phyloP scores from a whole-genome alignment of 1,284 basidiomycete species.

The Golubevia sp. region DNA sequence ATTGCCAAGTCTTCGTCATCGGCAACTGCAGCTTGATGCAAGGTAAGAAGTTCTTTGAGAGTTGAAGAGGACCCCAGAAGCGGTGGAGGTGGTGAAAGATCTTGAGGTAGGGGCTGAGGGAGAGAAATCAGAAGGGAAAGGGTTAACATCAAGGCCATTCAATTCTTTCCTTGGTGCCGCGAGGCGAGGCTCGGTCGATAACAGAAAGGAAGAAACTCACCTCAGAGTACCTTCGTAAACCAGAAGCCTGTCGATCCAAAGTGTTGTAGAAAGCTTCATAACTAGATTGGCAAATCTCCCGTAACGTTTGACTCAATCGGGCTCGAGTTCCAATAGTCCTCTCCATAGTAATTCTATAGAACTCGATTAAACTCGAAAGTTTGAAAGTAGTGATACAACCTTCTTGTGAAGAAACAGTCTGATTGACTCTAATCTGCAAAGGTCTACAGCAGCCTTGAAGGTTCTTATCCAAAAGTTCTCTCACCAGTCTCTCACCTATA shows the following conservation, averaged over 20 bases:
- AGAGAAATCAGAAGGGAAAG: not conserved
- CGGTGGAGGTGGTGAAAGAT: slow-evolving; percentile 25
- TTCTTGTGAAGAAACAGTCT: slow-evolving; percentile 89
- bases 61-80: slow-evolving; percentile 21
- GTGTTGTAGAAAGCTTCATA: slow-evolving; percentile 35
- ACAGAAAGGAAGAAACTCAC: no score
- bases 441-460: slow-evolving; percentile 84
- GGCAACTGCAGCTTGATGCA: slow-evolving; percentile 24
- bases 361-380: slow-evolving; percentile 89
- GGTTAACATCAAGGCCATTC: not conserved
- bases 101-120: slow-evolving; percentile 10
- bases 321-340: slow-evolving; percentile 84
- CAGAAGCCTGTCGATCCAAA: slow-evolving; percentile 31
- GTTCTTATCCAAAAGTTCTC: slow-evolving; percentile 78
- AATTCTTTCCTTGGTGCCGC: no score
- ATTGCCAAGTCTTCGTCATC: slow-evolving; percentile 7
- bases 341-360: slow-evolving; percentile 89
- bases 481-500: slow-evolving; percentile 63
- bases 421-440: slow-evolving; percentile 79
- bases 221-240: slow-evolving; percentile 26
- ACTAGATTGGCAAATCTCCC: slow-evolving; percentile 66
- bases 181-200: no score
- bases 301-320: slow-evolving; percentile 74
- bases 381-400: slow-evolving; percentile 88
- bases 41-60: slow-evolving; percentile 38